Percentiles rank a stretch among this genome's conserved stretches.
These are phyloP conservation scores for Ramichloridium luteum DNA, from an alignment of 2,329 filamentous ascomycete species.

Conservation along the genomic window DNA sequence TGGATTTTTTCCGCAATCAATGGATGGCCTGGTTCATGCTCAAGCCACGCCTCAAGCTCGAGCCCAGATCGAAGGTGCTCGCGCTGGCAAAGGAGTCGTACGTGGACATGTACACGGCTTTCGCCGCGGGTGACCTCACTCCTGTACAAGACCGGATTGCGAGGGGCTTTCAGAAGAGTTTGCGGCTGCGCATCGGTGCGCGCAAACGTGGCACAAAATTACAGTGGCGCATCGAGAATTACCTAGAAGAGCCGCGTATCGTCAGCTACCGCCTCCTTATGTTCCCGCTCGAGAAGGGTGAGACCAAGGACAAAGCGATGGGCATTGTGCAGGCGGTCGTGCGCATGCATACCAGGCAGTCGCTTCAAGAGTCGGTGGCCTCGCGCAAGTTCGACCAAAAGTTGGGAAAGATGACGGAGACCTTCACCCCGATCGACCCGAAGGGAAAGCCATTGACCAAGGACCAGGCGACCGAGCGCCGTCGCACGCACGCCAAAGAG, in stretches of 20 bases:
- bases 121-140: conserved; percentile 30
- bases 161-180: conserved; percentile 13
- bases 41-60: conserved; percentile 8
- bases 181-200: conserved; percentile 25
- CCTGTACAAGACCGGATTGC: conserved; percentile 13
- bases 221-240: conserved; percentile 21
- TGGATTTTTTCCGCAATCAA: not conserved
- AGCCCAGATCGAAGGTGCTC: conserved; percentile 27
- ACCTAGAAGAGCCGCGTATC: conserved; percentile 16
- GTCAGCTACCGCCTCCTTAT: conserved; percentile 15
- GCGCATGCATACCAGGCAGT: conserved; percentile 18
- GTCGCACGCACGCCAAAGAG: conserved; percentile 26
- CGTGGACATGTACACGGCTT: conserved; percentile 34
- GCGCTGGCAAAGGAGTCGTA: conserved; percentile 31
- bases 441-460: conserved; percentile 21
- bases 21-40: conserved; percentile 9
- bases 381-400: conserved; percentile 10
- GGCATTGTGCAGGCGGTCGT: conserved; percentile 22
- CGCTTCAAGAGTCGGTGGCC: conserved; percentile 15
- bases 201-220: conserved; percentile 24
- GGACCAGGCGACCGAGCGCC: conserved; percentile 24
- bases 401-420: conserved; percentile 7
- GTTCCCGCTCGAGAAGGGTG: conserved; percentile 8
- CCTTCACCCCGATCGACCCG: conserved; percentile 22
- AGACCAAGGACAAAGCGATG: conserved; percentile 17